Evolutionary conservation across 164 flowering plant genomes (phyloP).

Genomic region (Annona squamosa): DNA sequence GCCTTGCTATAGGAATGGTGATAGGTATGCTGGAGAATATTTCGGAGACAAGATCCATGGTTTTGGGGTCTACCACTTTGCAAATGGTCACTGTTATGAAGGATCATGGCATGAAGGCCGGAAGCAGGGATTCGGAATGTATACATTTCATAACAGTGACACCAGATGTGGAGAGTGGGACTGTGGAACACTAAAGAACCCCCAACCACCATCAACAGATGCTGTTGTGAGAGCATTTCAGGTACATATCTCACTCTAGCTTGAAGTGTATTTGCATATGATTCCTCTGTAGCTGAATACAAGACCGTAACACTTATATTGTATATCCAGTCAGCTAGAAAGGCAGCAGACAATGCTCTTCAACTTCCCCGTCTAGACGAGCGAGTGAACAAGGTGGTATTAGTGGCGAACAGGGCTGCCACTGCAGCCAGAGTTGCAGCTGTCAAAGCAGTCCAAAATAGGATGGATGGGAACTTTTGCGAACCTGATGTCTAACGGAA

Average conservation of each 20-base stretch:
- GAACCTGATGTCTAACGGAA: slow-evolving; percentile 30
- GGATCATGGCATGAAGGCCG: slow-evolving; percentile 99
- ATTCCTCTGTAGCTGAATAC: neutral
- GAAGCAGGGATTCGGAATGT: slow-evolving; percentile 87
- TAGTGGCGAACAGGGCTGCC: slow-evolving; percentile 84
- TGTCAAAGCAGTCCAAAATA: slow-evolving; percentile 85
- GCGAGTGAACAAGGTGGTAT: slow-evolving; percentile 67
- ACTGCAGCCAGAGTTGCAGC: slow-evolving; percentile 96
- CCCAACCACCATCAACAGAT: slow-evolving; percentile 43
- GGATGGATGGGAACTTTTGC: slow-evolving; percentile 72
- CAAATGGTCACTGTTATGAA: slow-evolving; percentile 87
- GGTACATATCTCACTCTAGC: slow-evolving; percentile 28
- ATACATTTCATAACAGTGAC: slow-evolving; percentile 78
- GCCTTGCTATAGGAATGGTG: slow-evolving; percentile 65
- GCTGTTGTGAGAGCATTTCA: slow-evolving; percentile 66
- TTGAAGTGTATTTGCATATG: neutral
- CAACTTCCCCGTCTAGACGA: slow-evolving; percentile 61
- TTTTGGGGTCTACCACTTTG: slow-evolving; percentile 91
- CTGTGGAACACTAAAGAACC: slow-evolving; percentile 48
- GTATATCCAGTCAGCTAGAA: slow-evolving; percentile 65
- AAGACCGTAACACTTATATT: neutral
- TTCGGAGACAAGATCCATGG: slow-evolving; percentile 97
- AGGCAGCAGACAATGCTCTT: slow-evolving; percentile 66
- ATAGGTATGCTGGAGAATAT: slow-evolving; percentile 89
- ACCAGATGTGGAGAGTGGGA: slow-evolving; percentile 85